Conservation (phyloP, 2,329 filamentous ascomycete genomes). For the Pezizomycotina sp. region DNA sequence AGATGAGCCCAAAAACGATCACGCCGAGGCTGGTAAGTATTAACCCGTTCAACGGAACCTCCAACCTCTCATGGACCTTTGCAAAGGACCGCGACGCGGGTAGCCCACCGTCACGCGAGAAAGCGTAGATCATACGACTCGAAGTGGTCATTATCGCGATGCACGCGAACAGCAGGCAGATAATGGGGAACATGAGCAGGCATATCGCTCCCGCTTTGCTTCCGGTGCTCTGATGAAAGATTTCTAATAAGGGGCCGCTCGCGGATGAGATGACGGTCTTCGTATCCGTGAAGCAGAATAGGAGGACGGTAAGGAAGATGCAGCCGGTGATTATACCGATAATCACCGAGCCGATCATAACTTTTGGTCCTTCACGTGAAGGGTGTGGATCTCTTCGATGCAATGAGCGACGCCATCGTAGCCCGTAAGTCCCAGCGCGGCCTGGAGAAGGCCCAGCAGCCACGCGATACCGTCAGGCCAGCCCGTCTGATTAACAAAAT, state of each 20-base stretch:
- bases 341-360: constrained; percentile 48
- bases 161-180: constrained; percentile 48
- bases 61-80: constrained; percentile 43
- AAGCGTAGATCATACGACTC: constrained; percentile 50
- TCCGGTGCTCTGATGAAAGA: constrained; percentile 45
- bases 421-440: constrained; percentile 36
- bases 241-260: constrained; percentile 44
- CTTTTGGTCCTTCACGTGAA: constrained; percentile 43
- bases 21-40: constrained; percentile 44
- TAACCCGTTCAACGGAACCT: constrained; percentile 50
- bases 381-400: constrained; percentile 40
- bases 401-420: constrained; percentile 38
- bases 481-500: constrained; percentile 51
- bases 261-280: constrained; percentile 39
- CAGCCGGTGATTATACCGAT: constrained; percentile 48
- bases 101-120: constrained; percentile 50
- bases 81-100: constrained; percentile 45
- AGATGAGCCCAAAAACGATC: constrained; percentile 52
- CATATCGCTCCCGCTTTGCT: constrained; percentile 46
- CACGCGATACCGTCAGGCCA: constrained; percentile 53
- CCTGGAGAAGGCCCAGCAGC: constrained; percentile 40
- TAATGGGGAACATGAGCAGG: constrained; percentile 48
- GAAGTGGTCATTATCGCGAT: constrained; percentile 50
- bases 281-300: constrained; percentile 47
- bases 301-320: constrained; percentile 44